Base-by-base conservation (phyloP, 768 basidiomycete genomes). In the Cubamyces sp. region DNA sequence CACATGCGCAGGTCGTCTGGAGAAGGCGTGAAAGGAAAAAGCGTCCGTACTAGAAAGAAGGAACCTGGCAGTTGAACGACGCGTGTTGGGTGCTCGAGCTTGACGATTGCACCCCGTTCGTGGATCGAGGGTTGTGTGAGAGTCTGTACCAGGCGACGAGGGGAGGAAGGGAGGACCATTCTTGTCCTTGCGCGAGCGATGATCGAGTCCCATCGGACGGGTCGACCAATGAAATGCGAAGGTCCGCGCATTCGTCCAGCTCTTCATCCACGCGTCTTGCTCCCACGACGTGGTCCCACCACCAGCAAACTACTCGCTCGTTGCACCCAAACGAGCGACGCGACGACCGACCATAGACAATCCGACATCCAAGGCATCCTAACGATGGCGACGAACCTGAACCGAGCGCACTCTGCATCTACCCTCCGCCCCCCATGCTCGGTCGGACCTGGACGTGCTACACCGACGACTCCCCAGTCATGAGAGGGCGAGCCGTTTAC, bases 21-120 rank as follows among this genome's bases (percentile, higher is more conserved):
- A 53, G 59, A 34, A 59, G 62, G 66, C 81, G 68, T 87, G 85
- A 84, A 87, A 80, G 78, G 74, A 84, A 87, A 82, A 76, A 87
- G 88, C 89, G 89, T 91, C 89, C 89, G 87, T 88, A 76, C 79
- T 74, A 59, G 75, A 75, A 75, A 62, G 34, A 64, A 75, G 74
- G 75, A 76, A 64, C 54, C 49, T 51, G 68, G 67, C 74, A 75
- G 75, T 75, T 75, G 75, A 76, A 71, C 70, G 65, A 63, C 67
- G 67, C 69, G 61, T 74, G 60, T 71, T 56, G 67, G 57, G 53
- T 54, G 58, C 55, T 30, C 16, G 54, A 50, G 56, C 63, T 64
- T 64, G 58, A 64, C 43, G 54, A 54, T 28, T 14, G 55, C 59
- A 64, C 63, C 57, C 54, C 7, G 39, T 52, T 30, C 58, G 34